Evolutionary conservation across 176 grass and related monocot species (phyloP).

Genomic region (Luzula sylvatica): DNA sequence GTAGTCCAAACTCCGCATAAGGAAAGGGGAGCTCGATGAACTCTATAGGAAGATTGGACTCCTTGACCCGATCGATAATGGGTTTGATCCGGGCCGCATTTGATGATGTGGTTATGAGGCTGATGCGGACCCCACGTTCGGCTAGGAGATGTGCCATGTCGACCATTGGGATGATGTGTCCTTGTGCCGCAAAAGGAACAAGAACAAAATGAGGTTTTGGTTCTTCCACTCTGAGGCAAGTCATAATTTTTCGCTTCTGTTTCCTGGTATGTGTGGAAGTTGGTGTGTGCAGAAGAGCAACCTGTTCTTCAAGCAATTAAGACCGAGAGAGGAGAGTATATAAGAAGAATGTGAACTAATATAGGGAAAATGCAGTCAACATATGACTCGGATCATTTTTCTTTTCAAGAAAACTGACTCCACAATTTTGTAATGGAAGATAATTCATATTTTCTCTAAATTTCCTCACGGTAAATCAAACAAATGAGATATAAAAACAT

Average conservation of each 20-base stretch:
- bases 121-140: slow-evolving; percentile 32
- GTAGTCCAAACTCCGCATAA: slow-evolving; percentile 27
- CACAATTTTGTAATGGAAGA: no score
- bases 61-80: slow-evolving; percentile 22
- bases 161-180: slow-evolving; percentile 49
- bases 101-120: slow-evolving; percentile 35
- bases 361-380: no score
- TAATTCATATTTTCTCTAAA: no score
- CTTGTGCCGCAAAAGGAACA: slow-evolving; percentile 32
- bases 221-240: not conserved
- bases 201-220: slow-evolving; percentile 30
- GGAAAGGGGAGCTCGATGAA: slow-evolving; percentile 30
- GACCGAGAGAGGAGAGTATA: no score
- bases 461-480: no score
- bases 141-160: slow-evolving; percentile 49
- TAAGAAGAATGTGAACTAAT: no score
- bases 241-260: not conserved
- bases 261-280: not conserved
- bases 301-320: not conserved
- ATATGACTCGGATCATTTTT: no score
- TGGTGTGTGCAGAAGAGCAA: no score
- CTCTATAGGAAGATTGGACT: not conserved
- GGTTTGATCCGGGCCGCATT: slow-evolving; percentile 27
- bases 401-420: no score
- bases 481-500: no score